Base-by-base conservation (phyloP, 257 asterid species). In the Solanum sejunctum region DNA sequence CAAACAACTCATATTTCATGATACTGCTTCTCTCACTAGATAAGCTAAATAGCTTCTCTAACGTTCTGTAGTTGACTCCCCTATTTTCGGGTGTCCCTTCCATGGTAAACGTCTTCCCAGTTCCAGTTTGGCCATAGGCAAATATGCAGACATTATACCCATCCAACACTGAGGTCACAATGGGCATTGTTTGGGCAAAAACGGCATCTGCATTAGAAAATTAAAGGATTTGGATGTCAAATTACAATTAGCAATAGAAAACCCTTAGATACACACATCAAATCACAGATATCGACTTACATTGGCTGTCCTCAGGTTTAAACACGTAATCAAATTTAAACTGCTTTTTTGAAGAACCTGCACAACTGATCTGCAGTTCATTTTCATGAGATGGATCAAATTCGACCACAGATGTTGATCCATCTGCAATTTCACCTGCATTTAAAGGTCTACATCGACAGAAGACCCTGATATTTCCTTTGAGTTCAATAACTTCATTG, bases 141-240 rank as follows among this genome's bases (percentile, higher is more conserved):
- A 97, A 97, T 83, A 97, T 97, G 88, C 99, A 97, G 7, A 94
- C 98, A 70, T 97, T 97, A 90, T 90, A 95, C 67, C 98, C 99
- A 84, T 97, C 99, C 87, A 97, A 87, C 85, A 97, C 99, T 36
- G 98, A 97, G 81, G 98, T 92, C 83, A 97, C 98, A 75, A 95
- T 86, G 12, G 99, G 98, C 92, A 88, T 86, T 49, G 99, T 95
- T 90, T 95, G 93, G 36, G 43, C 83, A 87, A 95, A 97, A 80
- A 95, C 91, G 39, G 89, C 92, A 87, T 94, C 98, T 97, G 99
- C 89, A 66, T 26, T 4, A 82, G 70, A 84, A 85, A 67, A 18
- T 86, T 7, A 86, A 55, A 63, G 72, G 39, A 84, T 88, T 21
- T 86, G 55, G 15, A 57, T 21, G 12, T 69, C 36, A 39, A 39